Base-by-base conservation (phyloP, 192 early-diverging fungal genomes). In the Rhizophagus prolifer region DNA sequence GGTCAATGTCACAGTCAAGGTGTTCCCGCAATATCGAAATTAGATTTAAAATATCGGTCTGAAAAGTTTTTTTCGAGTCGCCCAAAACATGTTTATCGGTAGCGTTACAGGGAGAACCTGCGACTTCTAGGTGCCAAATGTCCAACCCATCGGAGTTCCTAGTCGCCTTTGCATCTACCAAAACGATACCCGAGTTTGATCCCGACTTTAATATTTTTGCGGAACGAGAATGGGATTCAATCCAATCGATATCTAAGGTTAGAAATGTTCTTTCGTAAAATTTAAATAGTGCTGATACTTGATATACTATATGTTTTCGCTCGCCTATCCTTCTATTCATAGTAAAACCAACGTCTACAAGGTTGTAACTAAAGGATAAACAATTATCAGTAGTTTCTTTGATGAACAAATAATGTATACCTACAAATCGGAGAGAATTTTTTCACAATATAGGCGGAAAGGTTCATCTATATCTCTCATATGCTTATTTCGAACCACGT, bases 41-140 rank as follows among this genome's bases (percentile, higher is more conserved):
- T 30, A 75, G 62, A 61, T 77, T 77, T 44, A 77, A 28, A 2
- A 50, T 41, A 47, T 77, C 67, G 0, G 46, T 77, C 25, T 26
- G 64, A 44, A 68, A 58, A 38, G 67, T 77, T 58, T 77, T 77
- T 13, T 77, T 77, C 0, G 76, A 41, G 67, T 77, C 67, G 34
- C 44, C 46, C 28, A 77, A 16, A 34, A 34, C 21, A 28, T 77
- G 76, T 36, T 60, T 41, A 36, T 60, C 30, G 19, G 47, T 70
- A 25, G 76, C 64, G 44, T 77, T 77, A 23, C n/a, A 77, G 12
- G 61, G 28, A 64, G 62, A 12, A 36, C 67, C 76, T 2, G 76
- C 23, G 16, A 77, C 76, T 77, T 77, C 76, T 60, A 77, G 21
- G 38, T 77, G 67, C 76, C 76, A 77, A 41, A 77, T 41, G 28